Conservation (phyloP, 2,329 filamentous ascomycete genomes). For the Ambrosiella beaveri region DNA sequence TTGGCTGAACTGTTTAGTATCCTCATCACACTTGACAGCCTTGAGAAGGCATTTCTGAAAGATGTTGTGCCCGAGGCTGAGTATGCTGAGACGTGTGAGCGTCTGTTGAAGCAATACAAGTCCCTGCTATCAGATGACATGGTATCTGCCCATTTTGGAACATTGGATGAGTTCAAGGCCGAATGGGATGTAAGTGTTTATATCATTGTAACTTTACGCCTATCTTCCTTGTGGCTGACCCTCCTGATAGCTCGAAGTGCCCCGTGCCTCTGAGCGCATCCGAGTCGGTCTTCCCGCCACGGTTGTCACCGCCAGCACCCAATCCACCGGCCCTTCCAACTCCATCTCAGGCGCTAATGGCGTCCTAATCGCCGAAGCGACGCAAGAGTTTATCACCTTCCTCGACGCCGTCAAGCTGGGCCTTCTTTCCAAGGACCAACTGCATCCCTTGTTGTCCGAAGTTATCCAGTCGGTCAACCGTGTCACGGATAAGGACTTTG, state of each 20-base stretch:
- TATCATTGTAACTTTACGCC: neutral
- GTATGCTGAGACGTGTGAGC: conserved; percentile 91
- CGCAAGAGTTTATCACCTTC: conserved; percentile 97
- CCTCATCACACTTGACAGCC: conserved; percentile 81
- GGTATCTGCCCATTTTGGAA: conserved; percentile 74
- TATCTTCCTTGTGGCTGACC: neutral
- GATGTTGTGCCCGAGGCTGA: conserved; percentile 83
- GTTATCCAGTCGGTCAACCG: conserved; percentile 96
- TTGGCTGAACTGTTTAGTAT: conserved; percentile 96
- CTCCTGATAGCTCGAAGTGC: conserved; percentile 64
- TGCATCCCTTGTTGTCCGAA: conserved; percentile 89
- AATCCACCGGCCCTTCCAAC: conserved; percentile 22
- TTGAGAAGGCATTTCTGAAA: conserved; percentile 92
- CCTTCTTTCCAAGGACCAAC: conserved; percentile 80
- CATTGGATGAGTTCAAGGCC: conserved; percentile 77
- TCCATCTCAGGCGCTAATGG: conserved; percentile 30
- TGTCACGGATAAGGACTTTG: conserved; percentile 88
- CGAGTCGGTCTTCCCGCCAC: conserved; percentile 87
- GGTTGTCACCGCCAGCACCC: conserved; percentile 38
- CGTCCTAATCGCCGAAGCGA: conserved; percentile 68
- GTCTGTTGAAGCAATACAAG: conserved; percentile 90
- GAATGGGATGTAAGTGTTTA: conserved; percentile 63
- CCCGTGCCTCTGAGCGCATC: conserved; percentile 80
- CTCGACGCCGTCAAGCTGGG: conserved; percentile 87
- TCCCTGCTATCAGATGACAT: conserved; percentile 80